Evolutionary conservation across 148 eudicot genomes (phyloP), one percentile per base, ranked within the genome.

Genomic region (Chenopodium suecicum): DNA sequence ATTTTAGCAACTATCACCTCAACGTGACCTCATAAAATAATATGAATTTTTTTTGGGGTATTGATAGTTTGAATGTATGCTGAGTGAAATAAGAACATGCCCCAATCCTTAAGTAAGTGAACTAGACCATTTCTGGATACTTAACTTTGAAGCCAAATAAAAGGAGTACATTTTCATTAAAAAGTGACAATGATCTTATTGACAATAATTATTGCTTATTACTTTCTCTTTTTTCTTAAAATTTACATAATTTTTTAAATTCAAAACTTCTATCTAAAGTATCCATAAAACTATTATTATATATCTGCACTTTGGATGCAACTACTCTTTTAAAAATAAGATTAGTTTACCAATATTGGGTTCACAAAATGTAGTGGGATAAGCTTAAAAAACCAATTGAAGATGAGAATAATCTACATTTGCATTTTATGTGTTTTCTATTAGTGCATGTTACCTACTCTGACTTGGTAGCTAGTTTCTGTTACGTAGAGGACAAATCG

Each of bases 111-210:
- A 56, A 20, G 66, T 20, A 17, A 32, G 34, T 7, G 19, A 19
- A 48, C n/a, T 2, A 41, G 56, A 19, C 34, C 9, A 77, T n/a
- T 32, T 64, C 16, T 80, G 73, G 81, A 71, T 71, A 76, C 82
- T 71, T 62, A 76, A 32, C 32, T 9, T 52, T 37, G 64, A 73
- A 84, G 82, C 75, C 44, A 46, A 10, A 13, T 9, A 68, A 25
- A 41, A 22, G 25, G 41, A 77, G 12, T 16, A 37, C n/a, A 9
- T 5, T 22, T 25, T 23, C 76, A 73, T 48, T 20, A 73, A 73
- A 23, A 70, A 70, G 50, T 25, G 22, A 41, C 50, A 4, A 11
- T 70, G 48, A 37, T 70, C 44, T 17, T 37, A 34, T 19, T 14
- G 9, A 32, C 20, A 4, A 32, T 37, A 14, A 70, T 70, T 19